Evolutionary conservation across 2,329 filamentous ascomycete species (phyloP).

Genomic region (Neofusicoccum sp.): DNA sequence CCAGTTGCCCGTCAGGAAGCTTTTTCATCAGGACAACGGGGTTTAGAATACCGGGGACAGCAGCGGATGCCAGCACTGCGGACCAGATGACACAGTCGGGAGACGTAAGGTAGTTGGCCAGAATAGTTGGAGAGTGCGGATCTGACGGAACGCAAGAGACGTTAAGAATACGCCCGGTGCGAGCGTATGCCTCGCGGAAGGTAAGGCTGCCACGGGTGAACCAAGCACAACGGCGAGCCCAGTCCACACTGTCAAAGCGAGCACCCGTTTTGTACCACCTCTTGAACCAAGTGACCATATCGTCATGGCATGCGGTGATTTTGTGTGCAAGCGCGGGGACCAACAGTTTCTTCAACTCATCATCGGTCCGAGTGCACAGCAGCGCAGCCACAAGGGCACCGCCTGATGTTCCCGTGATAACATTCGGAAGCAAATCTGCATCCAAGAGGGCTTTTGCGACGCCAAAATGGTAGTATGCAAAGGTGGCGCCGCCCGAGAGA

Average conservation of each 20-base stretch:
- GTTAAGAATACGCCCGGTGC: constrained; percentile 91
- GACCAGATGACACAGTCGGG: constrained; percentile 99
- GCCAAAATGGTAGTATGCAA: constrained; percentile 96
- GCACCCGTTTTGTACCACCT: constrained; percentile 93
- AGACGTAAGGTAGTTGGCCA: constrained; percentile 92
- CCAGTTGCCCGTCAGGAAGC: constrained; percentile 69
- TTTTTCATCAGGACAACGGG: constrained; percentile 93
- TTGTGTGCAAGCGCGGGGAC: constrained; percentile 81
- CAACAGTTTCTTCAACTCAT: constrained; percentile 80
- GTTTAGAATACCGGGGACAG: constrained; percentile 93
- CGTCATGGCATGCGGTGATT: constrained; percentile 83
- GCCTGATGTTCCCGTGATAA: constrained; percentile 95
- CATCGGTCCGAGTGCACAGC: constrained; percentile 84
- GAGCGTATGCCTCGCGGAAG: constrained; percentile 89
- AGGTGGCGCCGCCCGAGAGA: constrained; percentile 87
- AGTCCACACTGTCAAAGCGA: constrained; percentile 89
- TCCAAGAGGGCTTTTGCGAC: constrained; percentile 88
- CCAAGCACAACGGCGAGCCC: constrained; percentile 83
- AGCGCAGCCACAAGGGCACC: constrained; percentile 86
- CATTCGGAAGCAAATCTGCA: constrained; percentile 79
- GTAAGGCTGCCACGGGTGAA: constrained; percentile 89
- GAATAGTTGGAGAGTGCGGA: constrained; percentile 85
- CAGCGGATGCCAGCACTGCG: constrained; percentile 88
- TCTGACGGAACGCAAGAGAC: constrained; percentile 95
- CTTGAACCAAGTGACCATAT: constrained; percentile 69